Percentiles rank a stretch among this genome's conserved stretches.
phyloP scores from a whole-genome alignment of 2,329 filamentous ascomycete species.

The Diaporthe eres region DNA sequence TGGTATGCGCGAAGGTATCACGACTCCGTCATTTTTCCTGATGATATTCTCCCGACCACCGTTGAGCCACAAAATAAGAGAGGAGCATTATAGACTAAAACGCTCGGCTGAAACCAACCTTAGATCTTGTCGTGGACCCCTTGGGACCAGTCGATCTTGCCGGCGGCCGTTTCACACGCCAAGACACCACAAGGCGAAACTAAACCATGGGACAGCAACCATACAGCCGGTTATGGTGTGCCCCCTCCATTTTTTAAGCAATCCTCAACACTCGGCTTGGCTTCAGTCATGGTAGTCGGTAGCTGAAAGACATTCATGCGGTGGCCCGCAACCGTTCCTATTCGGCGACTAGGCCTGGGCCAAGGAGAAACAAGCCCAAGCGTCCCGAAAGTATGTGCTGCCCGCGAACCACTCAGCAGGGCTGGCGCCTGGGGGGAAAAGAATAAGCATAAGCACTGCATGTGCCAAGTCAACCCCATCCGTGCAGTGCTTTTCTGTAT shows the following conservation, averaged over 20 bases:
- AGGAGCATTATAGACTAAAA: not conserved
- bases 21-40: not conserved
- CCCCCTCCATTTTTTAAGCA: not conserved
- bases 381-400: constrained; percentile 2
- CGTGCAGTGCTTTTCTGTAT: not conserved
- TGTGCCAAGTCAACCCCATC: not conserved
- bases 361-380: constrained; percentile 17
- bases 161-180: constrained; percentile 3
- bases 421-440: not conserved
- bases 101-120: constrained; percentile 6
- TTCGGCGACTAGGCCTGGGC: not conserved
- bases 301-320: constrained; percentile 2
- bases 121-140: constrained; percentile 12
- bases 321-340: not conserved
- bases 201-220: not conserved
- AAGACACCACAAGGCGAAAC: not conserved
- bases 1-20: not conserved
- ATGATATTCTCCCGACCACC: not conserved
- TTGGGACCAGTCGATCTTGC: not conserved
- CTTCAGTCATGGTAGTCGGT: not conserved
- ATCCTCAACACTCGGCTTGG: not conserved
- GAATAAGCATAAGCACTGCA: not conserved
- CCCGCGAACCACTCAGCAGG: constrained; percentile 5
- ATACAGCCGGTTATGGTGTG: not conserved
- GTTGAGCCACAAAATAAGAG: not conserved